Percentiles rank a stretch among this genome's conserved stretches.
Conservation (phyloP, 192 early-diverging fungal species). For the Mortierella claussenii region DNA sequence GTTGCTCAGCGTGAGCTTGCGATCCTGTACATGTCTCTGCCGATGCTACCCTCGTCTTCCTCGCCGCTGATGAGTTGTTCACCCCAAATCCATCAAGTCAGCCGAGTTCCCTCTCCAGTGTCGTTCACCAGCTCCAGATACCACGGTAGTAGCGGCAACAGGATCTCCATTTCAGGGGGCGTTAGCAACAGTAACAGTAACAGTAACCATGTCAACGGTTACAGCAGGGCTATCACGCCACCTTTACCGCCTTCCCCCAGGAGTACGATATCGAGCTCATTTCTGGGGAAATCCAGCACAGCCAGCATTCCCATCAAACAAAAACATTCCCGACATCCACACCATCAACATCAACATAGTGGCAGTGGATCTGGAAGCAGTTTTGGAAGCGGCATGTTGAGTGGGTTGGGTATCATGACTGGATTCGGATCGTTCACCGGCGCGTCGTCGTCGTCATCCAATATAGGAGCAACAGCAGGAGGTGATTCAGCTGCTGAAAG, state of each 20-base stretch:
- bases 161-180: too few relatives aligned
- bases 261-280: conserved; percentile 21
- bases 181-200: background rate
- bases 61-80: conserved; percentile 38
- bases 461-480: too few relatives aligned
- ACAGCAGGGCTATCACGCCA: conserved; percentile 22
- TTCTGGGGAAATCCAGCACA: conserved; percentile 17
- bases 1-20: conserved; percentile 54
- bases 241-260: conserved; percentile 30
- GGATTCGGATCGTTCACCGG: conserved; percentile 40
- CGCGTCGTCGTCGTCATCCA: too few relatives aligned
- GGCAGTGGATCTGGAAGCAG: conserved; percentile 37
- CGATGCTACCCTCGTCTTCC: conserved; percentile 41
- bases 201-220: background rate
- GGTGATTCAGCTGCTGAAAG: too few relatives aligned
- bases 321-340: too few relatives aligned
- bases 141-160: conserved; percentile 3
- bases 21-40: conserved; percentile 54
- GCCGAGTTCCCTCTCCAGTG: conserved; percentile 26
- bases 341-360: conserved; percentile 28
- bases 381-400: conserved; percentile 31
- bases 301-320: conserved; percentile 51
- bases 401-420: conserved; percentile 38
- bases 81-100: conserved; percentile 6
- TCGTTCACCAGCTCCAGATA: conserved; percentile 9